Evolutionary conservation across 768 basidiomycete genomes (phyloP).

Genomic region (Neoboletus subvelutipes): DNA sequence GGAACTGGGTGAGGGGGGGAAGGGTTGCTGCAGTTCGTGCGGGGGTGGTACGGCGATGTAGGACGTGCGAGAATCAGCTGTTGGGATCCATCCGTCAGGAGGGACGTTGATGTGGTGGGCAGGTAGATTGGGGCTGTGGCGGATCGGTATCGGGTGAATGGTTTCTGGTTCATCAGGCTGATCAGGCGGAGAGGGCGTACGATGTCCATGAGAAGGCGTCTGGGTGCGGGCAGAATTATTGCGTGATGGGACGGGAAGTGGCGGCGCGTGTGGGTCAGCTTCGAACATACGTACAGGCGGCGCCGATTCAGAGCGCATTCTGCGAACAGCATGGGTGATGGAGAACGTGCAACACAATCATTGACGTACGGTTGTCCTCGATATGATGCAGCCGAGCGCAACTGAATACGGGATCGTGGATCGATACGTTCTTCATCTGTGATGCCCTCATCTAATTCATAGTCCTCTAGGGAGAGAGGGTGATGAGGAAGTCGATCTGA

Average conservation of each 20-base stretch:
- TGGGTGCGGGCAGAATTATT: conserved; percentile 11
- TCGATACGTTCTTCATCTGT: conserved; percentile 26
- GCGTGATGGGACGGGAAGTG: conserved; percentile 25
- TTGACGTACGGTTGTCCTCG: conserved; percentile 28
- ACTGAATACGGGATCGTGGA: conserved; percentile 9
- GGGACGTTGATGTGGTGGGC: conserved; percentile 8
- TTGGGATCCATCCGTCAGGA: conserved; percentile 32
- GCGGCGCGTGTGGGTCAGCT: conserved; percentile 11
- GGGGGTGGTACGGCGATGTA: conserved; percentile 26
- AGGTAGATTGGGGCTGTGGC: conserved; percentile 14
- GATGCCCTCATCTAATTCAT: conserved; percentile 11
- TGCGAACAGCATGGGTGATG: conserved; percentile 18
- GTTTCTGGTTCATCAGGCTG: conserved; percentile 22
- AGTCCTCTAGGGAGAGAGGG: conserved; percentile 12
- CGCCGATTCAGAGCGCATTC: conserved; percentile 28
- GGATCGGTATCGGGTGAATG: conserved; percentile 31
- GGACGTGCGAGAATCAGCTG: conserved; percentile 26
- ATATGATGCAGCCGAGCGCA: conserved; percentile 17
- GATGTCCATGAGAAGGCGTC: conserved; percentile 23
- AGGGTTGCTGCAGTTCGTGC: conserved; percentile 14
- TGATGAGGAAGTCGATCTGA: conserved; percentile 12
- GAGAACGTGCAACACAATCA: background rate
- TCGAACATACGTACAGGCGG: conserved; percentile 27
- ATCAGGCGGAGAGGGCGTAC: conserved; percentile 8
- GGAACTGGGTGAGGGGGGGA: conserved; percentile 16